Conservation (phyloP, 805 yeast species). For the Kluyveromyces wickerhamii region DNA sequence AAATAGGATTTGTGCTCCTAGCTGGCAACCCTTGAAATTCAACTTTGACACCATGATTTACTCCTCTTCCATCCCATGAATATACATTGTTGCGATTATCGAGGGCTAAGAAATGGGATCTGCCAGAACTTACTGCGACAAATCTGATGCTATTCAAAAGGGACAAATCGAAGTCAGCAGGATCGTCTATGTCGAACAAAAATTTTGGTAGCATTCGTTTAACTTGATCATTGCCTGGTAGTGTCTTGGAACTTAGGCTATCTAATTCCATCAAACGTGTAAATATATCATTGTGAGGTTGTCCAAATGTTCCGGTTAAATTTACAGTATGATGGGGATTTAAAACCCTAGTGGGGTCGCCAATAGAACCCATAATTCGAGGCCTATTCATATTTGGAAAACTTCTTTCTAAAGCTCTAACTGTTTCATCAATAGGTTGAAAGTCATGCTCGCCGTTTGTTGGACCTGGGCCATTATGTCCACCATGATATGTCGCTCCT, state of each 20-base stretch:
- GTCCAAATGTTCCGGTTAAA: constrained; percentile 5
- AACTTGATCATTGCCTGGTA: constrained; percentile 22
- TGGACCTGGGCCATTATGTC: constrained; percentile 37
- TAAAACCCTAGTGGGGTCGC: not conserved
- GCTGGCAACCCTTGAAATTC: constrained; percentile 29
- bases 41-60: constrained; percentile 38
- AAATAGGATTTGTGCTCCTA: constrained; percentile 27
- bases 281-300: constrained; percentile 25
- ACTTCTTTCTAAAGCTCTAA: constrained; percentile 18
- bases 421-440: constrained; percentile 25
- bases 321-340: constrained; percentile 7
- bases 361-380: not conserved
- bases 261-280: constrained; percentile 19
- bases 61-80: constrained; percentile 51
- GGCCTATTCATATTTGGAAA: constrained; percentile 11
- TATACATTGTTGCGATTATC: constrained; percentile 43
- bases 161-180: constrained; percentile 6
- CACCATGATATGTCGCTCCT: constrained; percentile 39
- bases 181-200: constrained; percentile 19
- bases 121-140: constrained; percentile 49
- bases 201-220: constrained; percentile 25
- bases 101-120: constrained; percentile 56
- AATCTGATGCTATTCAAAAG: constrained; percentile 29
- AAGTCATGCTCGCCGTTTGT: constrained; percentile 26
- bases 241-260: constrained; percentile 12